phyloP scores from a whole-genome alignment of 768 basidiomycete genomes.

The Termitomyces sp. region DNA sequence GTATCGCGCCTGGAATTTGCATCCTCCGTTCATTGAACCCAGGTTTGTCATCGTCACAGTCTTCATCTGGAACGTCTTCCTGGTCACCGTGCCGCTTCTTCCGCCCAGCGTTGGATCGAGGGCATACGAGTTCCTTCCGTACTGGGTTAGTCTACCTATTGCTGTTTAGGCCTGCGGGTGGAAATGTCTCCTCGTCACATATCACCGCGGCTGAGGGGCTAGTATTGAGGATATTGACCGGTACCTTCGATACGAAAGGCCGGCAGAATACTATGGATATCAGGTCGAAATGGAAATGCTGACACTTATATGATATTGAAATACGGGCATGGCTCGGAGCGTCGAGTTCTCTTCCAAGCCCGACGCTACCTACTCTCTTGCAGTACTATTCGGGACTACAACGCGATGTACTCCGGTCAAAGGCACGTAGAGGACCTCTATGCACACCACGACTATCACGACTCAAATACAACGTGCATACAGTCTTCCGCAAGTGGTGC shows the following conservation, averaged over 20 bases:
- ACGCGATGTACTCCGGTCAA: neutral
- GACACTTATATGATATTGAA: neutral
- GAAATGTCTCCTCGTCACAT: neutral
- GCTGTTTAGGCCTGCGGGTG: slow-evolving; percentile 25
- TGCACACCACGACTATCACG: neutral
- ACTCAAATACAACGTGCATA: neutral
- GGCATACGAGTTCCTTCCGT: slow-evolving; percentile 55
- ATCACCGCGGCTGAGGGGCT: slow-evolving; percentile 40
- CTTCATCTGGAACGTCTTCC: slow-evolving; percentile 49
- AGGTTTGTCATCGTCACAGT: slow-evolving; percentile 35
- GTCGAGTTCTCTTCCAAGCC: neutral
- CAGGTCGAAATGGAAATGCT: slow-evolving; percentile 23
- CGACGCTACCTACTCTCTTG: neutral
- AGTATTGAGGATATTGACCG: slow-evolving; percentile 32
- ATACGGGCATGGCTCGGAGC: neutral
- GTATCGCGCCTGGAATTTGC: slow-evolving; percentile 41
- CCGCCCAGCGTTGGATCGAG: slow-evolving; percentile 48
- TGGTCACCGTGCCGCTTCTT: slow-evolving; percentile 47
- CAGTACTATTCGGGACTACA: no score
- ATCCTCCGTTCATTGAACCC: slow-evolving; percentile 53
- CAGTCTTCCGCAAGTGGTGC: neutral
- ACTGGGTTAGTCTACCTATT: slow-evolving; percentile 43
- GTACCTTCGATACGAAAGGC: slow-evolving; percentile 44
- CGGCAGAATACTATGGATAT: slow-evolving; percentile 43
- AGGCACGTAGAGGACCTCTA: neutral